Conservation (phyloP, 2,329 filamentous ascomycete genomes). For the Phyllosticta citribraziliensis region DNA sequence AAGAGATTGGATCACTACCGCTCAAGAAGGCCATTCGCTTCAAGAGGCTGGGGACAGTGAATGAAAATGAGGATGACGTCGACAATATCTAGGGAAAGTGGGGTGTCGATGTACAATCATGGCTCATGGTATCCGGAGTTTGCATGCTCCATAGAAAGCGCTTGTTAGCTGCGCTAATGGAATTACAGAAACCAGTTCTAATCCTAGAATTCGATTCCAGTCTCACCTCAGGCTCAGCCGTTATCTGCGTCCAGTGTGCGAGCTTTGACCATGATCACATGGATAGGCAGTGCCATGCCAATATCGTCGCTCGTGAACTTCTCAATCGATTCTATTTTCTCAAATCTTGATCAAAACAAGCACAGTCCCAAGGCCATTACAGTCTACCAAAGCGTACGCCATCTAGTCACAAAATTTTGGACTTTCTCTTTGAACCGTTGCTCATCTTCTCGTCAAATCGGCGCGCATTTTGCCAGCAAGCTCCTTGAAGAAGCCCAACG, state of each 20-base stretch:
- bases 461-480: not conserved
- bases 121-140: constrained; percentile 4
- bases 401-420: not conserved
- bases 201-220: not conserved
- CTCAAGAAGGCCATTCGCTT: not conserved
- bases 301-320: too few relatives aligned
- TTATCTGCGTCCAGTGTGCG: too few relatives aligned
- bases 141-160: constrained; percentile 4
- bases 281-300: too few relatives aligned
- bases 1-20: not conserved
- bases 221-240: not conserved
- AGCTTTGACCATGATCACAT: too few relatives aligned
- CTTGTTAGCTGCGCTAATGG: constrained; percentile 3
- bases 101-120: not conserved
- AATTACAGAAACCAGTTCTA: constrained; percentile 7
- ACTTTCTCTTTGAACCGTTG: not conserved
- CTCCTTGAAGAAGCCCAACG: constrained; percentile 22
- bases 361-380: not conserved
- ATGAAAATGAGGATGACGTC: not conserved
- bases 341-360: too few relatives aligned
- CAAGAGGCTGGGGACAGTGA: not conserved
- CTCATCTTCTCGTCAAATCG: not conserved
- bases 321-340: too few relatives aligned
- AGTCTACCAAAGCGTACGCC: not conserved
- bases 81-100: not conserved